Evolutionary conservation across 2,329 filamentous ascomycete genomes (phyloP).

Genomic region (Ceratocystis smalleyi): DNA sequence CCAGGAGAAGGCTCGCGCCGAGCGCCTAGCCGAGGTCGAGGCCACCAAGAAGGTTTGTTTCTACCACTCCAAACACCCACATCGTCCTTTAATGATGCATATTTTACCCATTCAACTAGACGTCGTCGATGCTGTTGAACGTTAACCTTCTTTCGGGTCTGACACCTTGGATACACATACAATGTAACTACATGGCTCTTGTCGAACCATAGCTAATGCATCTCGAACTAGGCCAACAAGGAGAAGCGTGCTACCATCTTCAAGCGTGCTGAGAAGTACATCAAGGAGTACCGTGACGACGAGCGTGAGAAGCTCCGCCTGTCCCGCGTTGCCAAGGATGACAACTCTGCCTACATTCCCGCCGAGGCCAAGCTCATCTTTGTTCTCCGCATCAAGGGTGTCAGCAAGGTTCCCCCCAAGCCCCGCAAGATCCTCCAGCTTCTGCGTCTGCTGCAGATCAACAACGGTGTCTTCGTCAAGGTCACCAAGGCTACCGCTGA

Average conservation of each 20-base stretch:
- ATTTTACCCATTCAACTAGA: constrained; percentile 67
- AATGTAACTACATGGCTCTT: neutral
- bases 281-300: constrained; percentile 96
- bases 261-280: constrained; percentile 99
- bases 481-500: constrained; percentile 94
- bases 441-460: constrained; percentile 98
- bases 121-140: constrained; percentile 93
- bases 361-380: constrained; percentile 95
- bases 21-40: constrained; percentile 61
- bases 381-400: constrained; percentile 99
- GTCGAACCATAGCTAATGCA: constrained; percentile 10
- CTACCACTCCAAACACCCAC: neutral
- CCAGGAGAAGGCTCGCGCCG: constrained; percentile 96
- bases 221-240: constrained; percentile 65
- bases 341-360: constrained; percentile 85
- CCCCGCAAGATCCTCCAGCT: constrained; percentile 99
- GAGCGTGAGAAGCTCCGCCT: constrained; percentile 99
- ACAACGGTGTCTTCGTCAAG: constrained; percentile 97
- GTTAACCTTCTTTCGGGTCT: constrained; percentile 99
- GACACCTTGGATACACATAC: constrained; percentile 34
- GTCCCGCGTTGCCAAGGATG: constrained; percentile 72
- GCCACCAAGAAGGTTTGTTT: constrained; percentile 82
- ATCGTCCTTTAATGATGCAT: constrained; percentile 54
- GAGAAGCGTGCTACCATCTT: constrained; percentile 98
- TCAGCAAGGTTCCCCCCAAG: constrained; percentile 99